Conservation (phyloP, 331 rosid species). For the Pyrus hybrid region DNA sequence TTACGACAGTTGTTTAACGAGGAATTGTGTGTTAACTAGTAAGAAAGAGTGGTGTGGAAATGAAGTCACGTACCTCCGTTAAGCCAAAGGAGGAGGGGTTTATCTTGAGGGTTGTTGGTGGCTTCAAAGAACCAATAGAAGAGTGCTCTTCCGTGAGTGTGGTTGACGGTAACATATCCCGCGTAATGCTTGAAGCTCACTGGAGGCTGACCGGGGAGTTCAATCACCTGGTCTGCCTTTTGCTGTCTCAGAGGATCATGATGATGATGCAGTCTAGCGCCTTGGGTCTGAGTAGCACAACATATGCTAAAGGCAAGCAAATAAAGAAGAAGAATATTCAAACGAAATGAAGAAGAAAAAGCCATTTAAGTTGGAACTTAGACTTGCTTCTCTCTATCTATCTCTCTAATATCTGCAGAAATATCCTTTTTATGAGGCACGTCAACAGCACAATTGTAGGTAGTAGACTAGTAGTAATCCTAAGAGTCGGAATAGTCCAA, state of each 20-base stretch:
- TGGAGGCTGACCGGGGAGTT: conserved; percentile 61
- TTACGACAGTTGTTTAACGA: not conserved
- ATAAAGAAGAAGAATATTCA: not conserved
- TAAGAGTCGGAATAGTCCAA: not conserved
- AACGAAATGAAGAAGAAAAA: conserved; percentile 2
- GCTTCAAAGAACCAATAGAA: conserved; percentile 85
- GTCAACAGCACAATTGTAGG: not conserved
- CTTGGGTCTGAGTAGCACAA: not conserved
- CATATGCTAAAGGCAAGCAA: not conserved
- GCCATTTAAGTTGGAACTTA: conserved; percentile 16
- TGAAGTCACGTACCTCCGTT: conserved; percentile 66
- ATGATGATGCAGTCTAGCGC: not conserved
- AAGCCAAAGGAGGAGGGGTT: conserved; percentile 78
- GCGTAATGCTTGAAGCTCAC: conserved; percentile 70
- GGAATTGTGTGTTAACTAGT: not conserved
- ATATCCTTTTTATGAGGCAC: not conserved
- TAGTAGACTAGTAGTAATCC: not conserved
- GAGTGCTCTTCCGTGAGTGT: conserved; percentile 67
- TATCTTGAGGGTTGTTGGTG: conserved; percentile 20
- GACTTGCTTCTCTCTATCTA: not conserved
- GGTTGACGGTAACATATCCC: conserved; percentile 64
- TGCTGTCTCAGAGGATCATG: conserved; percentile 1
- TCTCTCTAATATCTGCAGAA: not conserved
- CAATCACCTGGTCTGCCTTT: conserved; percentile 44
- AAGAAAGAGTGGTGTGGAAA: not conserved